Conservation (phyloP, 73 alveolate genomes). For the Paramecium biaurelia region DNA sequence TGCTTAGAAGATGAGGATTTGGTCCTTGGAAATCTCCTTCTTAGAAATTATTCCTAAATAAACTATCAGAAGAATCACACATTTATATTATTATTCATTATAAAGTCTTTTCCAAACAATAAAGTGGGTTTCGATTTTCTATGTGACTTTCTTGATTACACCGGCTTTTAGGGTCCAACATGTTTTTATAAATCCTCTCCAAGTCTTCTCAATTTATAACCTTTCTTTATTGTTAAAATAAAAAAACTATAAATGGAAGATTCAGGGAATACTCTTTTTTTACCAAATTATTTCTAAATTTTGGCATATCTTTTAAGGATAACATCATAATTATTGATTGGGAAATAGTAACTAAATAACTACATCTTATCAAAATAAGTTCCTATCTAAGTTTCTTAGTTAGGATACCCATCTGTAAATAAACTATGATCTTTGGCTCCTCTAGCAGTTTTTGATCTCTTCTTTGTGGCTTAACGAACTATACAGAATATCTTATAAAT, state of each 20-base stretch:
- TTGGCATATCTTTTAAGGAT: not conserved
- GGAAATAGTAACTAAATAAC: not conserved
- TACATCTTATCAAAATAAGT: not conserved
- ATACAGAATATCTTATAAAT: not conserved
- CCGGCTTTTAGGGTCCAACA: not conserved
- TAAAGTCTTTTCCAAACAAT: not conserved
- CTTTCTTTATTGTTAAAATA: not conserved
- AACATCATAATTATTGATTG: not conserved
- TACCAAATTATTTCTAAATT: not conserved
- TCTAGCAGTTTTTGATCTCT: not conserved
- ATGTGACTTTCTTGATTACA: not conserved
- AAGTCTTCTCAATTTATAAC: not conserved
- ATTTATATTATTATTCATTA: not conserved
- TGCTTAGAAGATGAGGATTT: not conserved
- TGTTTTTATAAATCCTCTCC: not conserved
- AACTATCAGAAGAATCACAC: not conserved
- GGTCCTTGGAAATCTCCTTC: not conserved
- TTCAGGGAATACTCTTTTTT: not conserved
- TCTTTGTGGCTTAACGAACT: not conserved
- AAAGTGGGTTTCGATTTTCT: not conserved
- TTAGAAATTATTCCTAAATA: not conserved
- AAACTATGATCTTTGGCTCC: not conserved
- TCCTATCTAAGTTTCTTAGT: not conserved
- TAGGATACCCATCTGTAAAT: not conserved
- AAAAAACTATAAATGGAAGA: conserved; percentile 1